Evolutionary conservation across 306 rosid species (phyloP), one percentile per base, ranked within the genome.

Genomic region (Sphenostylis stenocarpa): DNA sequence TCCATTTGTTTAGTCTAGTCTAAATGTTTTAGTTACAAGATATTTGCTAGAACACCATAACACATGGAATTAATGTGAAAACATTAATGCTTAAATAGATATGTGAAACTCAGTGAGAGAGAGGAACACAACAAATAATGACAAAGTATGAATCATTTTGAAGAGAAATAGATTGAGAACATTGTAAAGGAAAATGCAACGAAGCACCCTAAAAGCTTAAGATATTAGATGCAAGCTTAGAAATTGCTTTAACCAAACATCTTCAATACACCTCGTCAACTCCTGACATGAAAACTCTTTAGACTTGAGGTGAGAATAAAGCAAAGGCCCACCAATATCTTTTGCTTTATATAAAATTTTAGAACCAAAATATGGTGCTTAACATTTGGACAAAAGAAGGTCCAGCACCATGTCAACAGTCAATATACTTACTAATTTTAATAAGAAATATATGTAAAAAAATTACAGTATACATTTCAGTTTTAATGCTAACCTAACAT

Each of bases 401-500:
- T 51, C 68, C 68, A 69, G 16, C 16, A 67, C 29, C 17, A 28
- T 60, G 70, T 71, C 64, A 65, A 39, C 55, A 61, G 70, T 19
- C 74, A 70, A 34, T 24, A 53, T 71, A 63, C 34, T 31, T 82
- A 63, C 21, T 0, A 17, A 45, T 57, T 39, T 11, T 70, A 2
- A 12, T 56, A 56, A 56, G 12, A 72, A 31, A 77, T 26, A 44
- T 41, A 47, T 19, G n/a, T n/a, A 64, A 9, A 24, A 33, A 62
- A 3, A 63, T 13, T 28, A 15, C 75, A 55, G 38, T 66, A 4
- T 55, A 71, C 36, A 55, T 74, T 57, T 53, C 55, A 65, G 44
- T 39, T 75, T n/a, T 71, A 78, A 67, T 43, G 81, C 95, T 39
- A 81, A 94, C 98, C 96, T 52, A 94, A 72, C 73, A 76, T 57